Evolutionary conservation across 768 basidiomycete genomes (phyloP).

Genomic region (Hirschioporus abietinus): DNA sequence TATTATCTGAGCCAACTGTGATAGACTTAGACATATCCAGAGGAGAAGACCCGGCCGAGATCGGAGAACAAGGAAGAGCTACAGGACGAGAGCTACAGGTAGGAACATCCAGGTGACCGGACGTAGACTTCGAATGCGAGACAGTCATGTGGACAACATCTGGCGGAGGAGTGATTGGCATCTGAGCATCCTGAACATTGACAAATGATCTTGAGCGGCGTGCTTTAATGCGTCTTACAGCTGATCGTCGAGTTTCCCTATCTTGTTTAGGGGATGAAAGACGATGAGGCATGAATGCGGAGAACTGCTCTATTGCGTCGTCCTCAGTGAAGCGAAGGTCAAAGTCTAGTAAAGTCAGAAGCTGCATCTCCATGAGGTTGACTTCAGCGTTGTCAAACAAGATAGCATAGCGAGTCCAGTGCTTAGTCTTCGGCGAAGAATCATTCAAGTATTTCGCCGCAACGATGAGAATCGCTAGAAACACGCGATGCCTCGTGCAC

Average conservation of each 20-base stretch:
- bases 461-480: constrained; percentile 92
- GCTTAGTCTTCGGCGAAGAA: constrained; percentile 90
- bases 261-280: constrained; percentile 27
- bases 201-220: constrained; percentile 48
- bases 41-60: constrained; percentile 4
- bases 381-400: constrained; percentile 77
- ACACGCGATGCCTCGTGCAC: constrained; percentile 92
- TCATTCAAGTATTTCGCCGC: constrained; percentile 97
- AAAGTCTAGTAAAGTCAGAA: constrained; percentile 88
- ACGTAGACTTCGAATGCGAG: constrained; percentile 14
- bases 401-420: constrained; percentile 80
- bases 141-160: constrained; percentile 39
- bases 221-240: constrained; percentile 52
- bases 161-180: constrained; percentile 36
- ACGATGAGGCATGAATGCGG: constrained; percentile 48
- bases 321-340: constrained; percentile 86
- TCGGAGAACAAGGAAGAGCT: constrained; percentile 14
- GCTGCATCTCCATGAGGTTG: constrained; percentile 96
- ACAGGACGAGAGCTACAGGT: constrained; percentile 14
- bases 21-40: constrained; percentile 6
- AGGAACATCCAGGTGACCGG: constrained; percentile 4
- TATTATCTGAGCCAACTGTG: constrained; percentile 12
- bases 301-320: constrained; percentile 65
- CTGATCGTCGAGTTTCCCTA: constrained; percentile 42
- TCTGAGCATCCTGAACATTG: constrained; percentile 36